Conservation (phyloP, 306 rosid genomes). For the Calophaca sinica region DNA sequence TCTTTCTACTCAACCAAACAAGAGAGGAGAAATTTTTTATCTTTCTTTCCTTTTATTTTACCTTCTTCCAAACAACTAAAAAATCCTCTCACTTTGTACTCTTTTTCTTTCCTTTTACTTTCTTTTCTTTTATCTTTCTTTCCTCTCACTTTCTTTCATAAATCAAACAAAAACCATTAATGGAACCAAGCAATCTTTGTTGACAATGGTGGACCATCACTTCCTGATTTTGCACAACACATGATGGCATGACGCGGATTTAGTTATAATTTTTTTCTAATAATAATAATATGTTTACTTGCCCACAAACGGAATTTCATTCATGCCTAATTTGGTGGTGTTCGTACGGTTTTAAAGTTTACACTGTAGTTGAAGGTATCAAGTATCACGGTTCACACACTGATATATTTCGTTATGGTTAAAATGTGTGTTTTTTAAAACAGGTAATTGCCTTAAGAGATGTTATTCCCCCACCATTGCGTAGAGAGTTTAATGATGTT, state of each 20-base stretch:
- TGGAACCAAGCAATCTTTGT: constrained; percentile 26
- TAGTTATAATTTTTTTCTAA: background rate
- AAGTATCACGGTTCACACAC: background rate
- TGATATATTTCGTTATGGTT: constrained; percentile 13
- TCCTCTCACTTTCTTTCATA: no score
- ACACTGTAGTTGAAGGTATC: background rate
- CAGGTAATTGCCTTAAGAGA: constrained; percentile 89
- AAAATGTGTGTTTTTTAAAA: constrained; percentile 45
- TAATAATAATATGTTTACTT: constrained; percentile 13
- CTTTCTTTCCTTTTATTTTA: no score
- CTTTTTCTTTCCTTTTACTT: no score
- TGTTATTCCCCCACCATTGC: constrained; percentile 90
- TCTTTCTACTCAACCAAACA: no score
- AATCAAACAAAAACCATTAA: no score
- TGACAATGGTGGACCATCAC: constrained; percentile 46
- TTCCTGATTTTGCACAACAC: constrained; percentile 28
- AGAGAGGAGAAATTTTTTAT: no score
- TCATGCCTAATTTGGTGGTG: constrained; percentile 12
- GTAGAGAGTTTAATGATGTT: constrained; percentile 91
- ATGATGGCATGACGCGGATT: constrained; percentile 14
- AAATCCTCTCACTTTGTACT: no score
- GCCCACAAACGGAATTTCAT: background rate
- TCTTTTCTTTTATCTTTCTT: no score
- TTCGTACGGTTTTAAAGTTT: constrained; percentile 1
- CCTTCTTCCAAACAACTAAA: no score